phyloP scores from a whole-genome alignment of 176 grass and related monocot species.

The Carex pumila region DNA sequence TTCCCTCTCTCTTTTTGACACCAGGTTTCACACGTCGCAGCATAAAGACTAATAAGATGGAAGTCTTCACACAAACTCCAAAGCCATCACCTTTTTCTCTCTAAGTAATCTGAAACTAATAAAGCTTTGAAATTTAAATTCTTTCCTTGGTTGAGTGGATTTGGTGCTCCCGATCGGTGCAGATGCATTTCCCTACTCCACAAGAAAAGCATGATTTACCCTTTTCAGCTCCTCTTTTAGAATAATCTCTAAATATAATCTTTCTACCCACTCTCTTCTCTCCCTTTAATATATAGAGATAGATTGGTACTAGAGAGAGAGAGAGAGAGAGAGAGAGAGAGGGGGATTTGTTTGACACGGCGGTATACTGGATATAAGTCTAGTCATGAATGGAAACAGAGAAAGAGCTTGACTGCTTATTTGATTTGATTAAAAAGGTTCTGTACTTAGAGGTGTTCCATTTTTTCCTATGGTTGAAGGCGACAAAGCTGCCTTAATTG shows the following conservation, averaged over 20 bases:
- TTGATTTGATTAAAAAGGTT: not conserved
- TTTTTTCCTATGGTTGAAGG: not conserved
- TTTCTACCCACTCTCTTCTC: slow-evolving; percentile 3
- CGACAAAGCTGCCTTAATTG: not conserved
- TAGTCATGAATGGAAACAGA: not conserved
- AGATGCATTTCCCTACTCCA: slow-evolving; percentile 43
- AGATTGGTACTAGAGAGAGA: not conserved
- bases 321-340: not conserved
- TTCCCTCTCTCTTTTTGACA: not conserved
- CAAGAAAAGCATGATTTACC: slow-evolving; percentile 58
- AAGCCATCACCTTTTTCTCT: slow-evolving; percentile 26
- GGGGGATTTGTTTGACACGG: not conserved
- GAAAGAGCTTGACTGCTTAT: not conserved
- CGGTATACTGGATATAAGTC: not conserved
- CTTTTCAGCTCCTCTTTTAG: not conserved
- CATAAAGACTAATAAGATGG: not conserved
- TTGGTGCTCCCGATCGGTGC: slow-evolving; percentile 15
- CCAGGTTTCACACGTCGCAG: slow-evolving; percentile 23
- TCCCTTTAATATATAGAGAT: not conserved
- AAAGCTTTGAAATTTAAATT: slow-evolving; percentile 23
- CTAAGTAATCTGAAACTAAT: not conserved
- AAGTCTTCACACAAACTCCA: slow-evolving; percentile 31
- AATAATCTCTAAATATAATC: not conserved
- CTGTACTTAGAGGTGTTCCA: not conserved
- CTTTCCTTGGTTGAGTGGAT: slow-evolving; percentile 46